Evolutionary conservation across 2,329 filamentous ascomycete genomes (phyloP).

Genomic region (Pseudogymnoascus sp.): DNA sequence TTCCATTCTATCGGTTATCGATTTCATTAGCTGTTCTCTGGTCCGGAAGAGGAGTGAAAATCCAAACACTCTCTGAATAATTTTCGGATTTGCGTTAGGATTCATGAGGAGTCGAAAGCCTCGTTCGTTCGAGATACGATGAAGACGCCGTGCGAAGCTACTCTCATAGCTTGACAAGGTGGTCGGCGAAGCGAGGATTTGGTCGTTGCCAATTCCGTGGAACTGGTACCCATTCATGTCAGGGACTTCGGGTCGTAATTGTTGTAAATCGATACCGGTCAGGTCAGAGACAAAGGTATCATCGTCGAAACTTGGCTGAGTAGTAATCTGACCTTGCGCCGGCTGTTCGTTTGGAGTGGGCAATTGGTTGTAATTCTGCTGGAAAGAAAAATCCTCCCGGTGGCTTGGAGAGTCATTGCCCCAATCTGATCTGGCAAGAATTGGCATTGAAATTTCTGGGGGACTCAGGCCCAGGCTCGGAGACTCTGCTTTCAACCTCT

Average conservation of each 20-base stretch:
- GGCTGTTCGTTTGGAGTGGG: neutral
- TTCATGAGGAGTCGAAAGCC: constrained; percentile 52
- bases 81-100: constrained; percentile 40
- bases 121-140: constrained; percentile 57
- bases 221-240: constrained; percentile 24
- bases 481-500: neutral
- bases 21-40: constrained; percentile 36
- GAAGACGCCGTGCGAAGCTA: constrained; percentile 64
- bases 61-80: constrained; percentile 55
- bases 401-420: neutral
- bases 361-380: neutral
- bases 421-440: neutral
- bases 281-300: constrained; percentile 45
- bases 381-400: neutral
- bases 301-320: constrained; percentile 44
- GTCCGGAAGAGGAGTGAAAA: constrained; percentile 59
- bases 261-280: constrained; percentile 21
- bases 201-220: constrained; percentile 14
- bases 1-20: constrained; percentile 28
- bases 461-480: neutral
- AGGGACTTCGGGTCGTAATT: constrained; percentile 25
- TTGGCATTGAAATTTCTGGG: neutral
- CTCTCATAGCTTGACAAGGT: constrained; percentile 58
- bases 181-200: constrained; percentile 30
- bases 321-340: constrained; percentile 38